Evolutionary conservation across 1,284 basidiomycete species (phyloP).

Genomic region (Somion occarium): DNA sequence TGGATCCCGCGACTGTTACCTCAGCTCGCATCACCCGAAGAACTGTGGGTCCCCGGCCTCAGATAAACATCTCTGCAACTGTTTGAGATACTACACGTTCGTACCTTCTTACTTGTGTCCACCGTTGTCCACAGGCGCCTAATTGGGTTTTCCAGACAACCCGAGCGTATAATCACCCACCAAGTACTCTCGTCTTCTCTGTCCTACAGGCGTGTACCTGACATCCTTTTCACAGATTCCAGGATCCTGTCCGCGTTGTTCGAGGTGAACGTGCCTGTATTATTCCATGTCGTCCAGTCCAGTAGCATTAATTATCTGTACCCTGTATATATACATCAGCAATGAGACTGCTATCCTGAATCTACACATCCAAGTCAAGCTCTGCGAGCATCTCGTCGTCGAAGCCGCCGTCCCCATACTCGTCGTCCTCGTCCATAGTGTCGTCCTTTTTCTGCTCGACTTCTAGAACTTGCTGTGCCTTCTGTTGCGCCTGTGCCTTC

Average conservation of each 20-base stretch:
- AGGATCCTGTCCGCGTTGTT: constrained; percentile 39
- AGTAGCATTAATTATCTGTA: not conserved
- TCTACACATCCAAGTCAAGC: constrained; percentile 43
- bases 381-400: constrained; percentile 62
- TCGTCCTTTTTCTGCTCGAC: constrained; percentile 27
- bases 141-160: constrained; percentile 19
- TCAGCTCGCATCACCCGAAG: constrained; percentile 46
- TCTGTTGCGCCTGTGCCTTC: constrained; percentile 76
- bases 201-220: not conserved
- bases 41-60: constrained; percentile 32
- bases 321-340: constrained; percentile 6
- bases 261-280: constrained; percentile 6
- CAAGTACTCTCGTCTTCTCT: constrained; percentile 17
- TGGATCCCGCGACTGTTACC: constrained; percentile 33
- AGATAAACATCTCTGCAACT: constrained; percentile 33
- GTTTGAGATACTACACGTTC: constrained; percentile 55
- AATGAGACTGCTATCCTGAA: not conserved
- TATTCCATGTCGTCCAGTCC: constrained; percentile 12
- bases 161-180: constrained; percentile 25
- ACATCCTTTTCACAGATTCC: constrained; percentile 27
- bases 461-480: constrained; percentile 24
- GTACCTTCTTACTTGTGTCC: constrained; percentile 18
- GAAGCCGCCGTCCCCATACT: constrained; percentile 71
- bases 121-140: constrained; percentile 1
- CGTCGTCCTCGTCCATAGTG: constrained; percentile 40